Evolutionary conservation across 1,284 basidiomycete genomes (phyloP), one percentile per base, ranked within the genome.

Genomic region (Xerocomus nothofagi): DNA sequence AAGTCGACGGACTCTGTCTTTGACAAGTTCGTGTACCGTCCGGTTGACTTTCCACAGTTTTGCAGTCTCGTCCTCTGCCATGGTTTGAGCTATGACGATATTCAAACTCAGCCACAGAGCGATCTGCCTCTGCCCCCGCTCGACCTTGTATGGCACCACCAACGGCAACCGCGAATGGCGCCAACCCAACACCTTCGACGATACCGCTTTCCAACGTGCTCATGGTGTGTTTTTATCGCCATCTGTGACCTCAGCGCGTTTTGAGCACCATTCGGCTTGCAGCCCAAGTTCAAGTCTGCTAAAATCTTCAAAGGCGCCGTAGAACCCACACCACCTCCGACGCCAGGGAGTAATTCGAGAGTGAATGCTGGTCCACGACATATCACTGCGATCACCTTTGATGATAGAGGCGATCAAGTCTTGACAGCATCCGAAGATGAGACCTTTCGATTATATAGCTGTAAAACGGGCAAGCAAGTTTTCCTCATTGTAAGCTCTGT

Each of bases 1-100:
- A 54, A 47, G 36, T 49, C 58, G 38, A 70, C 81, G 72, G 58
- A 89, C 87, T 74, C 95, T 82, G 71, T 99, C 97, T 65, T 88
- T 84, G 53, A 96, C 91, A 50, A 99, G 85, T 73, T 99, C 97
- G 70, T 98, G 94, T 46, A 98, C 91, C 36, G 97, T 99, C 63
- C 92, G 78, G 72, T 95, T 95, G 56, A 99, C 94, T 65, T 95
- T 88, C 93, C 94, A 98, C 62, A 99, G 79, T 65, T 88, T 85
- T 45, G 93, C 84, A 46, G 81, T 78, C 68, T 91, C 88, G 70
- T 90, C 87, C 55, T 88, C 85, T 55, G 76, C 73, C 82, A 86
- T 84, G 62, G 67, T 59, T 55, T 53, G 46, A 44, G 54, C 49
- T 50, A 59, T 29, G 55, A 55, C 47, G 44, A 43, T 54, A 55